Percentiles rank a stretch among this genome's conserved stretches.
These are phyloP conservation scores for Aspergillus neoniger DNA, from an alignment of 2,329 filamentous ascomycete species.

Conservation along the genomic window DNA sequence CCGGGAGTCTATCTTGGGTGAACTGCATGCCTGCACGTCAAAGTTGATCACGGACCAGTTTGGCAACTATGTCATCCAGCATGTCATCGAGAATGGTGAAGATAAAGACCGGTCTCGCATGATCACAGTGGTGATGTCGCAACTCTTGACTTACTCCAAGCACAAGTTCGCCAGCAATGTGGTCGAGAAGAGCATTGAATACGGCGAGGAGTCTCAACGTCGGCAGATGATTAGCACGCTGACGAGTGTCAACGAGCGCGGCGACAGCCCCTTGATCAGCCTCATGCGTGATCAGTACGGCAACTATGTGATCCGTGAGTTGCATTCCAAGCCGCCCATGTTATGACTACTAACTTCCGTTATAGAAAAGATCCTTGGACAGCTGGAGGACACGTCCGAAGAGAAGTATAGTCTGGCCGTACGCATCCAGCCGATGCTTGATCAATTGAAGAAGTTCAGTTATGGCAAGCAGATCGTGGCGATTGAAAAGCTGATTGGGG, in stretches of 20 bases:
- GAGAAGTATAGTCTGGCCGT: constrained; percentile 64
- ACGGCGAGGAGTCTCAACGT: constrained; percentile 69
- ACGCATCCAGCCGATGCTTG: constrained; percentile 64
- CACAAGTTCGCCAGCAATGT: constrained; percentile 98
- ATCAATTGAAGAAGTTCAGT: constrained; percentile 63
- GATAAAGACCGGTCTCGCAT: constrained; percentile 71
- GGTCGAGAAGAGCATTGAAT: constrained; percentile 85
- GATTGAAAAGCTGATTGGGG: constrained; percentile 60
- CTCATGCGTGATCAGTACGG: constrained; percentile 90
- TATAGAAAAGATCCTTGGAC: constrained; percentile 74
- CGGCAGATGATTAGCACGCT: constrained; percentile 67
- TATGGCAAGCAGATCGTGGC: constrained; percentile 67
- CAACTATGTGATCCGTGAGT: constrained; percentile 96
- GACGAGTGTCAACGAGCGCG: constrained; percentile 61
- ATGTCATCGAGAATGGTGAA: constrained; percentile 79
- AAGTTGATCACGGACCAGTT: constrained; percentile 82
- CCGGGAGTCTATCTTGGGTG: constrained; percentile 70
- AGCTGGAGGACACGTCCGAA: constrained; percentile 54
- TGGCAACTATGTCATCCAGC: constrained; percentile 95
- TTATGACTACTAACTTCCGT: constrained; percentile 29
- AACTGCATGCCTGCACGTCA: constrained; percentile 72
- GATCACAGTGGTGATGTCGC: constrained; percentile 70
- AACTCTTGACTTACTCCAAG: constrained; percentile 76
- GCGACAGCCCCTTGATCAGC: constrained; percentile 68
- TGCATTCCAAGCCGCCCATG: neutral